A percentile compares a stretch with the other conserved stretches of the same genome.
Conservation (phyloP, 306 rosid species). For the Dryas drummondii region DNA sequence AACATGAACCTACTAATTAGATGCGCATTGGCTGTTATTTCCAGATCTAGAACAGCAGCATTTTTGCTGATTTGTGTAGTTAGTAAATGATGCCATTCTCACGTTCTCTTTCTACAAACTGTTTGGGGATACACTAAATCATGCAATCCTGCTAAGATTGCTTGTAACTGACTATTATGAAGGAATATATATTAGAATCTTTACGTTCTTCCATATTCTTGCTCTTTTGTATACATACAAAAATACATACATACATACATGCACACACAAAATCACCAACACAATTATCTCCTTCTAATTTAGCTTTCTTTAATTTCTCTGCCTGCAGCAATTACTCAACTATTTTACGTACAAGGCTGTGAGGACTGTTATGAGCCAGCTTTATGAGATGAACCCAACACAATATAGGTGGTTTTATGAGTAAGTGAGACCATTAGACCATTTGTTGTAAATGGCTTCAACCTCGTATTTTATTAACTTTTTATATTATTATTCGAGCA, state of each 20-base stretch:
- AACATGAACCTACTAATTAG: not conserved
- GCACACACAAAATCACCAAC: not conserved
- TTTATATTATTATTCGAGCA: not conserved
- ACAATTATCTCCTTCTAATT: conserved; percentile 18
- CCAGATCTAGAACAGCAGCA: not conserved
- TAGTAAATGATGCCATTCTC: not conserved
- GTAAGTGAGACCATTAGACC: conserved; percentile 48
- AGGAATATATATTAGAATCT: not conserved
- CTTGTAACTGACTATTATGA: not conserved
- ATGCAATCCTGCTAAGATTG: not conserved
- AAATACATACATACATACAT: not conserved
- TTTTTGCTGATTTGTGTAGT: not conserved
- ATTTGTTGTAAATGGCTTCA: not conserved
- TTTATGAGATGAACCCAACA: conserved; percentile 94
- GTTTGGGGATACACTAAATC: not conserved
- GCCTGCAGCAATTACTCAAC: conserved; percentile 83
- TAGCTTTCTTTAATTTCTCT: conserved; percentile 32
- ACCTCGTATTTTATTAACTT: conserved; percentile 11
- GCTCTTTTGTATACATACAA: not conserved
- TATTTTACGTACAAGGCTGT: conserved; percentile 95
- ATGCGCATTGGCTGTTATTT: not conserved
- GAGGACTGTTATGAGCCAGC: conserved; percentile 89
- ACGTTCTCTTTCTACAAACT: not conserved
- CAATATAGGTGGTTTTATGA: conserved; percentile 85
- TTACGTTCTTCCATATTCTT: not conserved